Conservation (phyloP, 1,284 basidiomycete genomes). For the Apiotrichum brassicae region DNA sequence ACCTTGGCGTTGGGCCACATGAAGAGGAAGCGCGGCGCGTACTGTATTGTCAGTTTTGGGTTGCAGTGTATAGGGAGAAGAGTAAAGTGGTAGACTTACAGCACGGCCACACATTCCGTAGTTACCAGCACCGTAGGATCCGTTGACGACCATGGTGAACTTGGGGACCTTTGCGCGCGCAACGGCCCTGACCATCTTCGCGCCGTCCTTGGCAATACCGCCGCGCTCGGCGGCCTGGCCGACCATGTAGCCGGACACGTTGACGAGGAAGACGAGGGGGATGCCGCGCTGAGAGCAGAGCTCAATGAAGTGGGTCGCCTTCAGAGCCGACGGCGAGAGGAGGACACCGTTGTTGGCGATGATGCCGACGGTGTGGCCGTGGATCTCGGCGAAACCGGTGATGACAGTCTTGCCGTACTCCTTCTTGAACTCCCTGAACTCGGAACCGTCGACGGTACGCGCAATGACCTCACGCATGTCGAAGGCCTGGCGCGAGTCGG, state of each 20-base stretch:
- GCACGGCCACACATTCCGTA: constrained; percentile 89
- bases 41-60: constrained; percentile 52
- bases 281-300: constrained; percentile 86
- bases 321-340: constrained; percentile 86
- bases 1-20: constrained; percentile 98
- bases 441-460: constrained; percentile 81
- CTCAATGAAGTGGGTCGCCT: constrained; percentile 92
- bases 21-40: constrained; percentile 90
- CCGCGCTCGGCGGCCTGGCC: constrained; percentile 86
- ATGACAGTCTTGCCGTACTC: constrained; percentile 87
- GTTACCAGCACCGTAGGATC: constrained; percentile 83
- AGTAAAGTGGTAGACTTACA: constrained; percentile 50
- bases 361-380: constrained; percentile 78
- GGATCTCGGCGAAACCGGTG: constrained; percentile 85
- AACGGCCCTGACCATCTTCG: constrained; percentile 95
- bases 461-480: constrained; percentile 93
- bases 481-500: constrained; percentile 77
- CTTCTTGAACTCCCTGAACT: constrained; percentile 91
- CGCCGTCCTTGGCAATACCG: constrained; percentile 96
- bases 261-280: constrained; percentile 86
- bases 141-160: constrained; percentile 88
- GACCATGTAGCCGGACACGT: constrained; percentile 89
- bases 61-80: not conserved
- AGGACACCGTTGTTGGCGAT: constrained; percentile 91
- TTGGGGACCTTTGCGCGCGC: constrained; percentile 92